Conservation (phyloP, 768 basidiomycete species). For the Exsudoporus frostii region DNA sequence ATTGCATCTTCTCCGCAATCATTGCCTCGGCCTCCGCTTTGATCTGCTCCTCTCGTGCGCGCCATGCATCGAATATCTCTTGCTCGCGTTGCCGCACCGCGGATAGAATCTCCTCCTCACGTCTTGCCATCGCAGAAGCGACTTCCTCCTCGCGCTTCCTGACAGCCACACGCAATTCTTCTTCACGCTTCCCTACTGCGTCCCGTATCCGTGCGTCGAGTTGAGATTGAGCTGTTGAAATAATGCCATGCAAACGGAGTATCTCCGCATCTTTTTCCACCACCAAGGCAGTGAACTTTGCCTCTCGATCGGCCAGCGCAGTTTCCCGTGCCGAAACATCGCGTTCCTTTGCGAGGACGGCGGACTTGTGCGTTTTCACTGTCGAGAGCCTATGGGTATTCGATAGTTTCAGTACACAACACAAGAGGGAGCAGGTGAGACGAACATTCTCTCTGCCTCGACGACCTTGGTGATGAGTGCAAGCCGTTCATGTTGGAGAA, state of each 20-base stretch:
- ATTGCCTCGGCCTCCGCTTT: constrained; percentile 44
- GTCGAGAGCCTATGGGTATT: constrained; percentile 47
- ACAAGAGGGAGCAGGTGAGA: background rate
- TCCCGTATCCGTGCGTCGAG: constrained; percentile 49
- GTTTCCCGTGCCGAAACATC: constrained; percentile 60
- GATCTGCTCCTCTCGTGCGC: constrained; percentile 47
- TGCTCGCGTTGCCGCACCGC: constrained; percentile 62
- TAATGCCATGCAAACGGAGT: constrained; percentile 41
- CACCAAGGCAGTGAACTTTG: constrained; percentile 44
- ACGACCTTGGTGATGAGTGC: constrained; percentile 67
- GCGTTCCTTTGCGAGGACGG: constrained; percentile 56
- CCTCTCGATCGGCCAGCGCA: constrained; percentile 53
- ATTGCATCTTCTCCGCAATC: constrained; percentile 41
- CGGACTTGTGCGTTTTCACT: constrained; percentile 62
- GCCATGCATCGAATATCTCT: constrained; percentile 62
- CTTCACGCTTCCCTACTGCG: constrained; percentile 61
- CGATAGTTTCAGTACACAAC: background rate
- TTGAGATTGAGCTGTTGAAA: constrained; percentile 39
- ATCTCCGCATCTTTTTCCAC: constrained; percentile 62
- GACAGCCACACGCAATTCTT: constrained; percentile 63
- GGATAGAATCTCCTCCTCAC: constrained; percentile 71
- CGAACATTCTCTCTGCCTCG: constrained; percentile 78
- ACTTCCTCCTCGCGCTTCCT: constrained; percentile 71
- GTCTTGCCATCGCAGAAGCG: constrained; percentile 54
- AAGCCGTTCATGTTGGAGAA: constrained; percentile 77